Evolutionary conservation across 257 asterid genomes (phyloP).

Genomic region (Nicotiana tabacum): DNA sequence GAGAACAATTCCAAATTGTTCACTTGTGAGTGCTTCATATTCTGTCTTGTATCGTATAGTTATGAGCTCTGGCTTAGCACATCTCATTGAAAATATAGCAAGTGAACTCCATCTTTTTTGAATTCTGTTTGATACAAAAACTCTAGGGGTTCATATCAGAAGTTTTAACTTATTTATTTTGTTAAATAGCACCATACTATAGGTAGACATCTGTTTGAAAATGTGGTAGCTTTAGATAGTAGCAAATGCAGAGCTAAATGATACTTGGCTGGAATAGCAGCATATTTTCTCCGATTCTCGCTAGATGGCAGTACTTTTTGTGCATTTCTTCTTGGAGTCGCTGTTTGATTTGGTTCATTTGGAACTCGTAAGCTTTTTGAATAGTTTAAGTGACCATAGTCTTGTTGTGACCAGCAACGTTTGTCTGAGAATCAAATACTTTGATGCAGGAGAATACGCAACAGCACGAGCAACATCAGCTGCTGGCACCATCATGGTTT

Average conservation of each 20-base stretch:
- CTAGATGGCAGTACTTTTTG: neutral
- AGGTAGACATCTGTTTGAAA: neutral
- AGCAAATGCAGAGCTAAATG: neutral
- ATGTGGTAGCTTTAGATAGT: neutral
- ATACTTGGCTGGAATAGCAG: neutral
- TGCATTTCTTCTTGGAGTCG: neutral
- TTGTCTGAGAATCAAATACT: neutral
- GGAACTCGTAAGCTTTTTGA: neutral
- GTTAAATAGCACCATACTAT: neutral
- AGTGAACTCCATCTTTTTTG: neutral
- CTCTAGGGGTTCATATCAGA: neutral
- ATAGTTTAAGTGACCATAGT: neutral
- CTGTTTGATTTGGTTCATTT: neutral
- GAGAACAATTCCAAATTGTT: neutral
- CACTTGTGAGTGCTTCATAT: neutral
- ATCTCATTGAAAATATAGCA: neutral
- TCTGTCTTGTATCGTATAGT: neutral
- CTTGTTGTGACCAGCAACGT: neutral
- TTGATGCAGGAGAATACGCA: constrained; percentile 71
- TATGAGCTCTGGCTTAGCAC: neutral
- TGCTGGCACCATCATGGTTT: constrained; percentile 81
- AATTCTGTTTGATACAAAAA: neutral
- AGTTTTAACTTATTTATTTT: neutral
- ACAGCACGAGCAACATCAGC: constrained; percentile 74
- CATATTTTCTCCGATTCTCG: neutral